A percentile compares a stretch with the other conserved stretches of the same genome.
phyloP scores from a whole-genome alignment of 441 rosid genomes.

The Geranium incanum region DNA sequence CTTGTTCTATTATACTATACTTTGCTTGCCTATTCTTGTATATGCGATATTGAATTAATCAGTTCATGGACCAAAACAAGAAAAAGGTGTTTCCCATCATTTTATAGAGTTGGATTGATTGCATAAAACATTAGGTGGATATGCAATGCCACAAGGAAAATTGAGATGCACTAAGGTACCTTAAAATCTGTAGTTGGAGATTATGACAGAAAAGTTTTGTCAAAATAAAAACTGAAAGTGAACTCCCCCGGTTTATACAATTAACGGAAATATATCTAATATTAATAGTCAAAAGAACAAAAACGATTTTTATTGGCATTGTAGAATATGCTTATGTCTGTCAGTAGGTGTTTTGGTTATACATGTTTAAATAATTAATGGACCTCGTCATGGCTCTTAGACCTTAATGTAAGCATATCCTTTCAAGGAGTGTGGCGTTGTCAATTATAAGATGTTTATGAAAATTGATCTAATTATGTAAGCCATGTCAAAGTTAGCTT shows the following conservation, averaged over 20 bases:
- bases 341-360: background rate
- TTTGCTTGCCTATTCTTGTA: background rate
- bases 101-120: no score
- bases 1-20: background rate
- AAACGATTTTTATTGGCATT: background rate
- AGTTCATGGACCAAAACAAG: background rate
- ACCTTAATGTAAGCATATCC: background rate
- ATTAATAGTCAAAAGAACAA: background rate
- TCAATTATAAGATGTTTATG: no score
- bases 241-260: background rate
- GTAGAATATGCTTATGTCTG: background rate
- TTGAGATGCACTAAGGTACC: no score
- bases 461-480: no score
- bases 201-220: background rate
- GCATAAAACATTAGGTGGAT: background rate
- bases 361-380: background rate
- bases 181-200: no score
- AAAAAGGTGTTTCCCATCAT: no score
- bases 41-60: background rate
- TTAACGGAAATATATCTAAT: background rate
- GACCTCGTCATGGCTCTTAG: background rate
- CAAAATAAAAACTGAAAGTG: background rate
- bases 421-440: background rate
- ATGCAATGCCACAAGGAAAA: no score
- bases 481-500: no score